These are phyloP conservation scores for Claviceps paspali DNA, from an alignment of 2,329 filamentous ascomycete genomes.

Conservation along the genomic window DNA sequence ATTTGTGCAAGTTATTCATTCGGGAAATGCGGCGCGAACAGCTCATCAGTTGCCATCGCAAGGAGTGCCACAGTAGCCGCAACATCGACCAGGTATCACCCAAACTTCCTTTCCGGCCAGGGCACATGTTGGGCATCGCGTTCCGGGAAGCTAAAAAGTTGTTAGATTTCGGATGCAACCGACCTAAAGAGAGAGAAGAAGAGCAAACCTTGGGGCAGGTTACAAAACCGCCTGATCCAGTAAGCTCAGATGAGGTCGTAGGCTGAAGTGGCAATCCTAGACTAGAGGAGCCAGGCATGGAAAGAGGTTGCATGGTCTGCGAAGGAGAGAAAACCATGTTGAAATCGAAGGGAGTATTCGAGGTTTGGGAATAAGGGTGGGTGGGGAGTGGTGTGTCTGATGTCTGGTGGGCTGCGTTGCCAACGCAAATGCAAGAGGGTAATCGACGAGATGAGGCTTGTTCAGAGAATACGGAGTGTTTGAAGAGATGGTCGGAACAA, in stretches of 20 bases:
- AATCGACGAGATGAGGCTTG: background rate
- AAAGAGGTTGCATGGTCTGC: background rate
- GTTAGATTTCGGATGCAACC: background rate
- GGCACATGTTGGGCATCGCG: constrained; percentile 36
- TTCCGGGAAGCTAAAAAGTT: constrained; percentile 28
- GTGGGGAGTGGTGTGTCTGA: background rate
- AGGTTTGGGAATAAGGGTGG: no score
- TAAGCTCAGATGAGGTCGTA: constrained; percentile 1
- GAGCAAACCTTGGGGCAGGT: constrained; percentile 6
- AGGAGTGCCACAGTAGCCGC: constrained; percentile 34
- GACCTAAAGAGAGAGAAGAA: background rate
- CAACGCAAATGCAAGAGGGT: no score
- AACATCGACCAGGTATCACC: constrained; percentile 38
- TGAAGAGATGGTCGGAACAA: background rate
- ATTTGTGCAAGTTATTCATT: background rate
- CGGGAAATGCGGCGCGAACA: no score
- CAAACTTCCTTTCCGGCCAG: constrained; percentile 35
- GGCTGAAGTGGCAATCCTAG: background rate
- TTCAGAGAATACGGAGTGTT: background rate
- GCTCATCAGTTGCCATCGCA: constrained; percentile 13
- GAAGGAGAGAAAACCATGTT: constrained; percentile 1
- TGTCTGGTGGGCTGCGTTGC: no score
- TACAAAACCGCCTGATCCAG: constrained; percentile 3
- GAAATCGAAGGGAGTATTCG: background rate
- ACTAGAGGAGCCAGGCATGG: background rate